Evolutionary conservation across 108 stramenopile genomes (phyloP), one percentile per base, ranked within the genome.

Genomic region (Nitzschia sp.): DNA sequence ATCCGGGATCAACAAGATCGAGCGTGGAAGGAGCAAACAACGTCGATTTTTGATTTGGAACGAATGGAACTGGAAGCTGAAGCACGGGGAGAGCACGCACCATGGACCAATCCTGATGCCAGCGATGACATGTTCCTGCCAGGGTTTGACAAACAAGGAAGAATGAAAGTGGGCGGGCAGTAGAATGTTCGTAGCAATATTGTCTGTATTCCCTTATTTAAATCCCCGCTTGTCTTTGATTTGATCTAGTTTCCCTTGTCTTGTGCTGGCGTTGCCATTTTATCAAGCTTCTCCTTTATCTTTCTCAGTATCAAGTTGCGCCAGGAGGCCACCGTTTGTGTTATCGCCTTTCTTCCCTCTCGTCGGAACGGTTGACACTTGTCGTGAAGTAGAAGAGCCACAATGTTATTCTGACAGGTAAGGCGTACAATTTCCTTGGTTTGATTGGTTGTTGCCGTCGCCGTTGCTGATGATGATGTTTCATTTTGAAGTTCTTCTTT

Each of bases 11-110:
- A 93, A 72, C 95, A 95, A 75, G 92, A 96, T 74, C 86, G 86
- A 38, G 78, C 76, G 27, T 96, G 88, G 89, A 83, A 88, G 73
- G 90, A 93, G 68, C 77, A 85, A 57, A 92, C 92, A 54, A 94
- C 92, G 3, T 91, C 89, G 9, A 93, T 96, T 65, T 96, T 93
- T 66, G 95, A 96, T 64, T 77, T 96, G 35, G 95, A 93, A 61
- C 74, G 58, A 48, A 87, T 92, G 80, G 95, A 96, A 74, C 88
- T 94, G 38, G 86, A 93, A 59, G 95, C 92, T 13, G 89, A 85
- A 71, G 49, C 80, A 35, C 76, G 68, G 46, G 95, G 95, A 13
- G 95, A 93, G 55, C 34, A 36, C 11, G 92, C 89, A 21, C 95
- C 95, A 8, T 96, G 95, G 95, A 64, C 86, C n/a, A 90, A 88